phyloP scores from a whole-genome alignment of 331 rosid genomes.

The Dryas integrifolia region DNA sequence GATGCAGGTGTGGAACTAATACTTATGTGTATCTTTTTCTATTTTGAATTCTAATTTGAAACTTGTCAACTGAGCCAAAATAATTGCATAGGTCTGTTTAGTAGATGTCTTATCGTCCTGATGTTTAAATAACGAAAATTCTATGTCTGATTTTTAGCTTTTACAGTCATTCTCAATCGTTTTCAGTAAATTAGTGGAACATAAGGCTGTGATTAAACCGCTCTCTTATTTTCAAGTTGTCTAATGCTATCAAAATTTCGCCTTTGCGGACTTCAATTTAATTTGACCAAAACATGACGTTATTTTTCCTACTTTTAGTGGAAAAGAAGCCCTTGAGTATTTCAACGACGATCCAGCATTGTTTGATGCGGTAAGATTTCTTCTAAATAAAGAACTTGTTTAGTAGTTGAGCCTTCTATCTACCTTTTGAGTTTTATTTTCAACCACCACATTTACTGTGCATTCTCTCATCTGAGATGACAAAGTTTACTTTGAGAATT shows the following conservation, averaged over 20 bases:
- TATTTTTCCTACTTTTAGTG: conserved; percentile 36
- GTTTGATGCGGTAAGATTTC: conserved; percentile 61
- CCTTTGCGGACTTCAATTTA: not conserved
- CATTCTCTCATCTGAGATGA: not conserved
- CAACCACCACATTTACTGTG: not conserved
- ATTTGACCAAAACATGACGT: not conserved
- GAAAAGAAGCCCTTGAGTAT: conserved; percentile 83
- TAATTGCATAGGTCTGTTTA: conserved; percentile 11
- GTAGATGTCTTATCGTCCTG: not conserved
- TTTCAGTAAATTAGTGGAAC: not conserved
- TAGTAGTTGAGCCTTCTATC: not conserved
- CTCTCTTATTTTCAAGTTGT: not conserved
- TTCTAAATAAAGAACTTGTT: not conserved
- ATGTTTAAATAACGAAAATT: too few relatives aligned
- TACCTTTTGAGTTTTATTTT: not conserved
- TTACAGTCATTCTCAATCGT: not conserved
- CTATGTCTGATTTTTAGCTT: not conserved
- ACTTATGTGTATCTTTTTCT: not conserved
- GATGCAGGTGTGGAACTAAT: too few relatives aligned
- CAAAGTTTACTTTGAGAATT: conserved; percentile 14
- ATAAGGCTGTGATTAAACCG: not conserved
- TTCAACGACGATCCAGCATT: conserved; percentile 68
- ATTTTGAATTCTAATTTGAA: not conserved
- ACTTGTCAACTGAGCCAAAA: not conserved
- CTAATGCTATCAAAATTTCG: not conserved